Percentiles rank a stretch among this genome's conserved stretches.
phyloP scores from a whole-genome alignment of 495 filamentous ascomycete genomes.

The Corynascus novoguineensis region DNA sequence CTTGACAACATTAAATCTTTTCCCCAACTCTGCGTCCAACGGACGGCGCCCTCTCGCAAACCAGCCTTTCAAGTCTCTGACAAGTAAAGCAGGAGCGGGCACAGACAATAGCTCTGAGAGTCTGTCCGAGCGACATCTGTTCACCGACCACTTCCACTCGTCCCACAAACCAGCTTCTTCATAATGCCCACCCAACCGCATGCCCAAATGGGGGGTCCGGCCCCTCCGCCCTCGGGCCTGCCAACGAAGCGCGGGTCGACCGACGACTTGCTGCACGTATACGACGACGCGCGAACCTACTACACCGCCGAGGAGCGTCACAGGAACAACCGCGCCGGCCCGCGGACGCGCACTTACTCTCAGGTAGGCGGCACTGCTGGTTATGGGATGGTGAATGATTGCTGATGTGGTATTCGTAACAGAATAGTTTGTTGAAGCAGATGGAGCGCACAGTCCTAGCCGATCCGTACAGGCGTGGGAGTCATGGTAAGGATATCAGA shows the following conservation, averaged over 20 bases:
- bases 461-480: constrained; percentile 44
- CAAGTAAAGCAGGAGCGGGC: background rate
- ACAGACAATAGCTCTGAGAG: background rate
- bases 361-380: constrained; percentile 29
- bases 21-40: background rate
- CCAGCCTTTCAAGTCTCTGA: background rate
- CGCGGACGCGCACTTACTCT: constrained; percentile 43
- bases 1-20: background rate
- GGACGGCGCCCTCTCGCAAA: background rate
- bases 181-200: constrained; percentile 17
- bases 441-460: constrained; percentile 39
- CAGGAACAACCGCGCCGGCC: constrained; percentile 33
- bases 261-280: constrained; percentile 38
- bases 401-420: constrained; percentile 19
- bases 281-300: constrained; percentile 46
- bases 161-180: constrained; percentile 1
- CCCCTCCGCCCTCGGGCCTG: background rate
- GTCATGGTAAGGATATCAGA: constrained; percentile 36
- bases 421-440: constrained; percentile 43
- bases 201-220: constrained; percentile 7
- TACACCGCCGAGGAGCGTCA: constrained; percentile 46
- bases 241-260: constrained; percentile 20
- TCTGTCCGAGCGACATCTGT: background rate
- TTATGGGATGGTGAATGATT: background rate
- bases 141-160: background rate